phyloP scores from a whole-genome alignment of 805 yeast species.

The Phaffomyces opuntiae region DNA sequence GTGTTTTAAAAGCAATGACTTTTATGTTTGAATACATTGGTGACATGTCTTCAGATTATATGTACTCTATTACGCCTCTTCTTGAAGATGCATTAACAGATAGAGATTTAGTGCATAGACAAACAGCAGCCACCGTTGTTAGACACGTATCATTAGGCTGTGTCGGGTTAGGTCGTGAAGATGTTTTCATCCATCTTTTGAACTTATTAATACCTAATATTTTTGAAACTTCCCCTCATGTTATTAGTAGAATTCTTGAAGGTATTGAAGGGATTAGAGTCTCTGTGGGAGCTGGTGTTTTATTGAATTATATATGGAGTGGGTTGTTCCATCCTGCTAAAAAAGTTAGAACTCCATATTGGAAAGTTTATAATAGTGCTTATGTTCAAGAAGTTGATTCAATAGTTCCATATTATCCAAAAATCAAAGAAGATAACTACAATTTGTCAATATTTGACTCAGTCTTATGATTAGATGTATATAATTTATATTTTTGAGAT shows the following conservation, averaged over 20 bases:
- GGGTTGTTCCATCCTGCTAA: constrained; percentile 94
- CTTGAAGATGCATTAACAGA: constrained; percentile 87
- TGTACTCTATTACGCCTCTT: constrained; percentile 71
- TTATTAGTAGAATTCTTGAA: constrained; percentile 72
- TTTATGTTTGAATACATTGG: constrained; percentile 92
- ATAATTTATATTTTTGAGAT: too few species aligned
- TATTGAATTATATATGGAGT: constrained; percentile 71
- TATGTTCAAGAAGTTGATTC: constrained; percentile 71
- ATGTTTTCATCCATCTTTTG: constrained; percentile 74
- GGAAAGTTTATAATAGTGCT: constrained; percentile 75
- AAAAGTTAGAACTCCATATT: constrained; percentile 76
- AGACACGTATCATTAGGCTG: constrained; percentile 77
- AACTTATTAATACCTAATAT: constrained; percentile 83
- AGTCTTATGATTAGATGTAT: constrained; percentile 7
- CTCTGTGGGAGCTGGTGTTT: constrained; percentile 69
- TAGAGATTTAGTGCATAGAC: constrained; percentile 88
- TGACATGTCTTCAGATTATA: constrained; percentile 70
- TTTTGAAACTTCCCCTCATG: constrained; percentile 94
- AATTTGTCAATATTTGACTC: constrained; percentile 17
- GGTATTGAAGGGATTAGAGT: constrained; percentile 67
- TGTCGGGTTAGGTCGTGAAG: constrained; percentile 69
- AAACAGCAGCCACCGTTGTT: constrained; percentile 86
- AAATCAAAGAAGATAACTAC: constrained; percentile 28
- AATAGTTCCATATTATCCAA: constrained; percentile 78
- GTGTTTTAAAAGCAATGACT: constrained; percentile 83